Evolutionary conservation across 108 stramenopile genomes (phyloP).

Genomic region (Nitzschia sp.): DNA sequence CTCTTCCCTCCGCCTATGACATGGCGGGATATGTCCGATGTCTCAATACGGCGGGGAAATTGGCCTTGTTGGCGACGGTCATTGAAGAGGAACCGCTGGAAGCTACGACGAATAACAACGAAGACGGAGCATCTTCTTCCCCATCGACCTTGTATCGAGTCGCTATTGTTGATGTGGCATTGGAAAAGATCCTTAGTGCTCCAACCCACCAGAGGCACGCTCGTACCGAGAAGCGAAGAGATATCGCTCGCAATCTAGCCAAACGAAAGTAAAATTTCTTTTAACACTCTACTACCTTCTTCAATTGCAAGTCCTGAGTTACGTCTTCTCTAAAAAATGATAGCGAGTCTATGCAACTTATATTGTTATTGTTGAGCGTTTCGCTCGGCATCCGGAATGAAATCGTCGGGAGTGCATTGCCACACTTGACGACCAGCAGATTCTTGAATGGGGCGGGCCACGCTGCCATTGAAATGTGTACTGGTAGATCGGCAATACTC

Average conservation of each 20-base stretch:
- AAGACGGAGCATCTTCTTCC: neutral
- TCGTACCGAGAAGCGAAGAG: slow-evolving; percentile 32
- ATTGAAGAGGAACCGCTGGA: slow-evolving; percentile 16
- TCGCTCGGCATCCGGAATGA: slow-evolving; percentile 26
- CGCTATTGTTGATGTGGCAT: slow-evolving; percentile 72
- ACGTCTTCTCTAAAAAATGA: too few species aligned
- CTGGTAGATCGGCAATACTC: slow-evolving; percentile 61
- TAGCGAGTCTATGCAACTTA: too few species aligned
- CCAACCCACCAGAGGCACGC: slow-evolving; percentile 43
- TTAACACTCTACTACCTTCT: too few species aligned
- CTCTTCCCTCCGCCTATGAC: slow-evolving; percentile 70
- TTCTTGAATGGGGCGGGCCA: slow-evolving; percentile 71
- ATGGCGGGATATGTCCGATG: slow-evolving; percentile 73
- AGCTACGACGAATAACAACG: neutral
- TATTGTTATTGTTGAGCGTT: neutral
- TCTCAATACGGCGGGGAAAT: slow-evolving; percentile 84
- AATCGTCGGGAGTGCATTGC: slow-evolving; percentile 50
- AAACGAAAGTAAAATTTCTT: slow-evolving; percentile 24
- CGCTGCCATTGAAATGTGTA: slow-evolving; percentile 64
- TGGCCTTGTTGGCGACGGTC: slow-evolving; percentile 77
- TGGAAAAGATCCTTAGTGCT: slow-evolving; percentile 70
- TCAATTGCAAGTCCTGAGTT: too few species aligned
- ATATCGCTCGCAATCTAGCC: slow-evolving; percentile 30
- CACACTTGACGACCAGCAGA: slow-evolving; percentile 46
- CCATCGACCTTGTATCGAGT: slow-evolving; percentile 30